A percentile compares a stretch with the other conserved stretches of the same genome.
These are phyloP conservation scores for Eucalyptus guilfoylei DNA, from an alignment of 345 rosid species.

Conservation along the genomic window DNA sequence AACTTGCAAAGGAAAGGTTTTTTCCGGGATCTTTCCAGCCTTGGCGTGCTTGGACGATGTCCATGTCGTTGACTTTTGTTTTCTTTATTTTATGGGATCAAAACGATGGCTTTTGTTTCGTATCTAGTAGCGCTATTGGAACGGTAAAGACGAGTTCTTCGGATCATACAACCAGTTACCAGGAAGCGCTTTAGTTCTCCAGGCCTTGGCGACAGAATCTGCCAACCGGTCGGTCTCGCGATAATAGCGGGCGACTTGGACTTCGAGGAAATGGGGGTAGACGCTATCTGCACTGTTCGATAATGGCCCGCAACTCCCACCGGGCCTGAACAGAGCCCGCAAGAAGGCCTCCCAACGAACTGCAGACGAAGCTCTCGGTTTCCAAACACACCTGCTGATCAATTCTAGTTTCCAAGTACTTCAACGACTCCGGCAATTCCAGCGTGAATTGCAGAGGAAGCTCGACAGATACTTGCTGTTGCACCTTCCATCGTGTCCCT, in stretches of 20 bases:
- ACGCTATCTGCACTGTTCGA: neutral
- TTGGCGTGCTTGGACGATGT: neutral
- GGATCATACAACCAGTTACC: neutral
- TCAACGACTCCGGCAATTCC: neutral
- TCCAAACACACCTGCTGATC: neutral
- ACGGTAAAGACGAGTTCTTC: neutral
- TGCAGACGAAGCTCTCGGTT: neutral
- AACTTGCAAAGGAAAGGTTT: neutral
- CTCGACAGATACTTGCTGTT: neutral
- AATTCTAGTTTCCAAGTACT: neutral
- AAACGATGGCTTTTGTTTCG: neutral
- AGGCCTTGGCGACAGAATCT: neutral
- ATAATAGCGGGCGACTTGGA: neutral
- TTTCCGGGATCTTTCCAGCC: no score
- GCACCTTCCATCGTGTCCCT: neutral
- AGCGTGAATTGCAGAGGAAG: neutral
- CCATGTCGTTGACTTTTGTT: neutral
- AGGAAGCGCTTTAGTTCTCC: neutral
- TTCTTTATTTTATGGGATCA: neutral
- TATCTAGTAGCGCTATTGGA: neutral
- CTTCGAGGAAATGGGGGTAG: neutral
- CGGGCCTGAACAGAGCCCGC: neutral
- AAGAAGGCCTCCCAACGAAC: neutral
- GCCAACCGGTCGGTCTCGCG: neutral
- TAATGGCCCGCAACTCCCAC: neutral